These are phyloP conservation scores for Hypoxylon sp. DNA, from an alignment of 2,329 filamentous ascomycete species.

Conservation along the genomic window DNA sequence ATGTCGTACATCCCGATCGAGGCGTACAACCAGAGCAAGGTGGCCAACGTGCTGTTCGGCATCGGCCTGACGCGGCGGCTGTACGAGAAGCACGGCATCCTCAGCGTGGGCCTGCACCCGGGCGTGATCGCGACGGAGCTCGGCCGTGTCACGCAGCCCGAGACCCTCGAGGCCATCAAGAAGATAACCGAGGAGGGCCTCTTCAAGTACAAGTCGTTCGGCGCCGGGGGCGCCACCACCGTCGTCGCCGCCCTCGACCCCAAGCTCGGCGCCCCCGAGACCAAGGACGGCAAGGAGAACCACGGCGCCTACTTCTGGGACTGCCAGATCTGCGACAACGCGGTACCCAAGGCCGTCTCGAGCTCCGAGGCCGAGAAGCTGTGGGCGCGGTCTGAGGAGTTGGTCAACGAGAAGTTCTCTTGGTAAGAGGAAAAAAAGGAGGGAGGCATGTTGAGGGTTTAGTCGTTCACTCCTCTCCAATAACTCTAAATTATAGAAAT, in stretches of 20 bases:
- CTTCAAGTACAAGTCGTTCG: conserved; percentile 27
- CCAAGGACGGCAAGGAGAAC: conserved; percentile 44
- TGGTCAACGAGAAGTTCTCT: conserved; percentile 48
- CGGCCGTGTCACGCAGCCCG: conserved; percentile 30
- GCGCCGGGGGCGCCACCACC: conserved; percentile 40
- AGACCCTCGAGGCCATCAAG: conserved; percentile 26
- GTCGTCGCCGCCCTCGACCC: conserved; percentile 47
- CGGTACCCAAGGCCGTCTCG: conserved; percentile 36
- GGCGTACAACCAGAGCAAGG: conserved; percentile 48
- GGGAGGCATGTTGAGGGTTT: not conserved
- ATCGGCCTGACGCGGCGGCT: conserved; percentile 40
- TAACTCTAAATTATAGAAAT: no score
- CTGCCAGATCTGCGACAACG: conserved; percentile 46
- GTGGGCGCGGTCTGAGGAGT: conserved; percentile 48
- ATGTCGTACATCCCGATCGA: conserved; percentile 44
- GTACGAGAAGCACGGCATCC: conserved; percentile 47
- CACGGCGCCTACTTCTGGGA: conserved; percentile 44
- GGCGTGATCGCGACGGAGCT: conserved; percentile 48
- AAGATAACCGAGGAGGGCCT: conserved; percentile 1
- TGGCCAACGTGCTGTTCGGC: conserved; percentile 47
- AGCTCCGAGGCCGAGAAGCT: conserved; percentile 47
- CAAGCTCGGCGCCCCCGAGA: conserved; percentile 34
- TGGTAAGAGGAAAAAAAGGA: no score
- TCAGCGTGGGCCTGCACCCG: conserved; percentile 45
- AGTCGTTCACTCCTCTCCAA: not conserved